phyloP scores from a whole-genome alignment of 257 asterid species.

The Forsythia viridissima region DNA sequence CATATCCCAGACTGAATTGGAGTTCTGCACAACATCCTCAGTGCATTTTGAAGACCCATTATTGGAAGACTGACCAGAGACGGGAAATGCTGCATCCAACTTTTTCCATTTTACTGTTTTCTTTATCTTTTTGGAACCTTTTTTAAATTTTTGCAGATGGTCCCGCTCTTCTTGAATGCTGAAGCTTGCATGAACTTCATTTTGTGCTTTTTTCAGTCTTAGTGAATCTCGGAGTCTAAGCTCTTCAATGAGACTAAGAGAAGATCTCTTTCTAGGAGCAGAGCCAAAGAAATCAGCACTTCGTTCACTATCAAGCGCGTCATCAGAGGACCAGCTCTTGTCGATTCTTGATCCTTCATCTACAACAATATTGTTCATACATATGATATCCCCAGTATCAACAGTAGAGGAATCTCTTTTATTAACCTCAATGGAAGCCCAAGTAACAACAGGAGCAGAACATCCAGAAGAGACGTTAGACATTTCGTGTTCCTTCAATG shows the following conservation, averaged over 20 bases:
- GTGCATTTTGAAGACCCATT: conserved; percentile 25
- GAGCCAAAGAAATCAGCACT: conserved; percentile 38
- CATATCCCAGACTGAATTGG: conserved; percentile 22
- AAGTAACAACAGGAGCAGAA: conserved; percentile 55
- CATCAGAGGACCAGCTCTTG: conserved; percentile 55
- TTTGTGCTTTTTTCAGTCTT: conserved; percentile 20
- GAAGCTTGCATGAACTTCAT: conserved; percentile 35
- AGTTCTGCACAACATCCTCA: conserved; percentile 32
- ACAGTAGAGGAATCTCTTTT: conserved; percentile 40
- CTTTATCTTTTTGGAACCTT: conserved; percentile 34
- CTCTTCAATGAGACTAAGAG: conserved; percentile 48
- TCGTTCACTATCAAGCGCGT: conserved; percentile 41
- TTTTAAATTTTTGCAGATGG: conserved; percentile 27
- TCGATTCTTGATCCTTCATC: conserved; percentile 58
- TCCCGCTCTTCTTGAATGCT: conserved; percentile 36
- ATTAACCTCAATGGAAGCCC: conserved; percentile 41
- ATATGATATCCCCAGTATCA: conserved; percentile 32
- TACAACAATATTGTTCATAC: conserved; percentile 31
- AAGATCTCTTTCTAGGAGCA: conserved; percentile 33
- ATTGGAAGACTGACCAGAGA: conserved; percentile 33
- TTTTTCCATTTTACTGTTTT: conserved; percentile 45
- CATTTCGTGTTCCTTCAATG: conserved; percentile 45
- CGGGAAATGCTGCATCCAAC: conserved; percentile 34
- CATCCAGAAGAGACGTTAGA: conserved; percentile 51
- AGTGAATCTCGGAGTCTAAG: conserved; percentile 38